A percentile compares a stretch with the other conserved stretches of the same genome.
Conservation (phyloP, 345 rosid species). For the Salix dunnii region DNA sequence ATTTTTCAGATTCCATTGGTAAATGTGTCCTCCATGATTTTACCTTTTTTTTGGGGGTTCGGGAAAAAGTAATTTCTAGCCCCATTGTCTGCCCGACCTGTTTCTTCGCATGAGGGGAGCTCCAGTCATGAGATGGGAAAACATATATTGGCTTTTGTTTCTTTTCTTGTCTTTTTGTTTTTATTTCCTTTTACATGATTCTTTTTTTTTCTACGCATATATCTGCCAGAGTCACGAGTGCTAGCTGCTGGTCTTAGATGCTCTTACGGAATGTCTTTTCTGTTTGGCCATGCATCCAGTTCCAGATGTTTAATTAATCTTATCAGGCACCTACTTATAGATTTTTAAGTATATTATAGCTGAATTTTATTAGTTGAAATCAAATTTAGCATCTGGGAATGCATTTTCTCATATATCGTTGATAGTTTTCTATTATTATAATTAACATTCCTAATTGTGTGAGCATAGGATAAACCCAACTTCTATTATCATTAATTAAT, state of each 20-base stretch:
- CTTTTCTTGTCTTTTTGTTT: slow-evolving; percentile 36
- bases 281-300: not conserved
- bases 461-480: too few relatives aligned
- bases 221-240: slow-evolving; percentile 40
- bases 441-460: too few relatives aligned
- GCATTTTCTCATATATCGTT: too few relatives aligned
- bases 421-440: too few relatives aligned
- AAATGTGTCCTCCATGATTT: not conserved
- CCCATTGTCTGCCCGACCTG: slow-evolving; percentile 34
- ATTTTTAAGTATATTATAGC: too few relatives aligned
- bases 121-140: slow-evolving; percentile 13
- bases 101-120: slow-evolving; percentile 44
- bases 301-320: too few relatives aligned
- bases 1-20: slow-evolving; percentile 9
- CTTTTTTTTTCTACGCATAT: not conserved
- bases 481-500: too few relatives aligned
- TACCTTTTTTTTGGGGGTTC: not conserved
- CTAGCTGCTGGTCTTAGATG: slow-evolving; percentile 16
- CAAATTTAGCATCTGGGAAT: too few relatives aligned
- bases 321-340: too few relatives aligned
- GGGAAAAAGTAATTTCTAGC: too few relatives aligned
- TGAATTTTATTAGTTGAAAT: too few relatives aligned
- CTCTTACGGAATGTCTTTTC: slow-evolving; percentile 2
- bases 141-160: slow-evolving; percentile 32
- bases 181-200: slow-evolving; percentile 21